Percentiles rank a stretch among this genome's conserved stretches.
These are phyloP conservation scores for Terana coerulea DNA, from an alignment of 768 basidiomycete genomes.

Conservation along the genomic window DNA sequence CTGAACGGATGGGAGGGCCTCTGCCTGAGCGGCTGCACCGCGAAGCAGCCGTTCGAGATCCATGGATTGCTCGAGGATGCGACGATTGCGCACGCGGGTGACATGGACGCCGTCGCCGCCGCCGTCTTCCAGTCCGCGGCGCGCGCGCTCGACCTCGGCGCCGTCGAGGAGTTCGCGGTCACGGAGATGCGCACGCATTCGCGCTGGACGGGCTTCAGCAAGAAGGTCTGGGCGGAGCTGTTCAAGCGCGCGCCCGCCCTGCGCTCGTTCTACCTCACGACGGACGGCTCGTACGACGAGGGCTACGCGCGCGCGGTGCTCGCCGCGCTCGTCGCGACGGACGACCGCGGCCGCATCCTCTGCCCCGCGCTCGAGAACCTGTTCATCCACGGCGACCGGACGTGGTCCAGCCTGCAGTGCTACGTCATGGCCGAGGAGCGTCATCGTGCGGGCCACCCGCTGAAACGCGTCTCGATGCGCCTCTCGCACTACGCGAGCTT, in stretches of 20 bases:
- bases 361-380: conserved; percentile 24
- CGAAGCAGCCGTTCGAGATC: conserved; percentile 21
- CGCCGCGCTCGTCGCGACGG: conserved; percentile 19
- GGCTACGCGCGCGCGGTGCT: conserved; percentile 24
- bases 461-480: conserved; percentile 23
- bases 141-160: conserved; percentile 19
- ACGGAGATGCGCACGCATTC: conserved; percentile 21
- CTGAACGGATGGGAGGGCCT: conserved; percentile 18
- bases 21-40: conserved; percentile 16
- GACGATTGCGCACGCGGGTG: conserved; percentile 19
- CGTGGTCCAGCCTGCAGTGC: conserved; percentile 27
- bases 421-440: conserved; percentile 23
- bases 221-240: conserved; percentile 21
- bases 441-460: conserved; percentile 16
- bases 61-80: conserved; percentile 13
- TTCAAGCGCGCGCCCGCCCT: conserved; percentile 24
- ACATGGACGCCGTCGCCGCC: conserved; percentile 24
- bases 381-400: conserved; percentile 22
- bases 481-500: conserved; percentile 26
- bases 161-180: conserved; percentile 25
- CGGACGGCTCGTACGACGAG: conserved; percentile 21
- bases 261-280: conserved; percentile 20
- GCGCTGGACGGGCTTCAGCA: conserved; percentile 18
- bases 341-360: conserved; percentile 16
- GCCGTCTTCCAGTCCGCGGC: conserved; percentile 19